phyloP scores from a whole-genome alignment of 225 moss, liverwort and hornwort genomes.

The Polytrichum commune region DNA sequence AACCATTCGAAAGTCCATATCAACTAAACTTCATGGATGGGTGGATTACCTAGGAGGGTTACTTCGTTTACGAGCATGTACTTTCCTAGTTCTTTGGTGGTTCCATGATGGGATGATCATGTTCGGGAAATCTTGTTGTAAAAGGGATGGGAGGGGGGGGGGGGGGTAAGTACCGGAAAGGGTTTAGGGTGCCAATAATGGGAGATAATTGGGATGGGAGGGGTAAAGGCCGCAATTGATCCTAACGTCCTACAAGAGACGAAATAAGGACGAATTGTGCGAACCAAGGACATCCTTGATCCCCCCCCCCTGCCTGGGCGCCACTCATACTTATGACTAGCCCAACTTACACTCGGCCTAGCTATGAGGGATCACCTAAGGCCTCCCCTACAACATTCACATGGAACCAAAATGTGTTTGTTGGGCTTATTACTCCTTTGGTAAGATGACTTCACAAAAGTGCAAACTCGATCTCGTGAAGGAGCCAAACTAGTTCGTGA shows the following conservation, averaged over 20 bases:
- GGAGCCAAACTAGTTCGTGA: too few relatives aligned
- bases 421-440: not conserved
- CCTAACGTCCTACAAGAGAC: not conserved
- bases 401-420: not conserved
- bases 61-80: too few relatives aligned
- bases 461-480: too few relatives aligned
- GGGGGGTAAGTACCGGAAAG: not conserved
- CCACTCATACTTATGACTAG: not conserved
- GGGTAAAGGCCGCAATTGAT: not conserved
- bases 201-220: not conserved
- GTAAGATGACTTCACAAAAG: too few relatives aligned
- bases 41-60: too few relatives aligned
- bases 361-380: not conserved
- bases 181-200: conserved; percentile 1
- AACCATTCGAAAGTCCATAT: too few relatives aligned
- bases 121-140: conserved; percentile 1
- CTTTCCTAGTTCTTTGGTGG: not conserved
- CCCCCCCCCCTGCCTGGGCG: not conserved
- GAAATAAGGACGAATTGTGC: conserved; percentile 3
- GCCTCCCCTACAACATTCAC: not conserved
- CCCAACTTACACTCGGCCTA: not conserved
- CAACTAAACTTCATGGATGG: too few relatives aligned
- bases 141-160: not conserved
- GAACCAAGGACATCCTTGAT: not conserved
- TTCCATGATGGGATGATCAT: conserved; percentile 4